Percentiles rank a stretch among this genome's conserved stretches.
Conservation (phyloP, 2,329 filamentous ascomycete species). For the Shiraia bambusicola region DNA sequence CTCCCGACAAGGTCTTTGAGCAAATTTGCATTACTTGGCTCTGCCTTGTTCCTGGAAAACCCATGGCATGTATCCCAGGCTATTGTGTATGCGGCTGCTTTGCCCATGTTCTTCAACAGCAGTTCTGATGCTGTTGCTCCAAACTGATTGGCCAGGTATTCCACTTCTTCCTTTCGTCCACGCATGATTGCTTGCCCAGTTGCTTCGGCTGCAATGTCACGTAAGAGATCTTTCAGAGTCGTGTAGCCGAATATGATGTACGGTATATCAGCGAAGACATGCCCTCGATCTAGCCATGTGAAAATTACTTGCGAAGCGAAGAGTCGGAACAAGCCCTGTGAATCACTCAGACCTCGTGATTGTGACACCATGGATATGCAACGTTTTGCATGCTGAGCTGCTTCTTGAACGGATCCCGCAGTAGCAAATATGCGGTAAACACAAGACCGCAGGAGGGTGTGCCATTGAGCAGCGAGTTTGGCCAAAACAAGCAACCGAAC, state of each 20-base stretch:
- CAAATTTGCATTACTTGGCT: conserved; percentile 62
- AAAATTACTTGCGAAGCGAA: conserved; percentile 89
- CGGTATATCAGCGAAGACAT: conserved; percentile 63
- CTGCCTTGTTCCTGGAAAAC: conserved; percentile 40
- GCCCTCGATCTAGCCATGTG: conserved; percentile 77
- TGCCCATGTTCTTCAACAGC: conserved; percentile 70
- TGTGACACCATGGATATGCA: conserved; percentile 69
- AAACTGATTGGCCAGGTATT: conserved; percentile 58
- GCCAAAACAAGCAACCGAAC: conserved; percentile 76
- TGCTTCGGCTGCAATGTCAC: conserved; percentile 72
- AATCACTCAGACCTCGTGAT: conserved; percentile 63
- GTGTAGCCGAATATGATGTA: conserved; percentile 81
- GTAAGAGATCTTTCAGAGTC: conserved; percentile 67
- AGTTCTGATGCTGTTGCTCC: conserved; percentile 18
- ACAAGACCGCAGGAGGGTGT: conserved; percentile 79
- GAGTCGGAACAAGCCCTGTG: conserved; percentile 73
- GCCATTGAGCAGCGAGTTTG: conserved; percentile 77
- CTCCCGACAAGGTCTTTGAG: conserved; percentile 70
- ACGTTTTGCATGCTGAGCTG: conserved; percentile 68
- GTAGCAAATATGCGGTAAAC: conserved; percentile 95
- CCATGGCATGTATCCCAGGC: conserved; percentile 66
- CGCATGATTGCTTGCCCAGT: conserved; percentile 82
- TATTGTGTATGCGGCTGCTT: conserved; percentile 79
- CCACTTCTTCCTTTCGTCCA: conserved; percentile 64
- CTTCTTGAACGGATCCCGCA: conserved; percentile 68